Conservation (phyloP, 1,139 yeast species). For the Yamadazyma buinensis region DNA sequence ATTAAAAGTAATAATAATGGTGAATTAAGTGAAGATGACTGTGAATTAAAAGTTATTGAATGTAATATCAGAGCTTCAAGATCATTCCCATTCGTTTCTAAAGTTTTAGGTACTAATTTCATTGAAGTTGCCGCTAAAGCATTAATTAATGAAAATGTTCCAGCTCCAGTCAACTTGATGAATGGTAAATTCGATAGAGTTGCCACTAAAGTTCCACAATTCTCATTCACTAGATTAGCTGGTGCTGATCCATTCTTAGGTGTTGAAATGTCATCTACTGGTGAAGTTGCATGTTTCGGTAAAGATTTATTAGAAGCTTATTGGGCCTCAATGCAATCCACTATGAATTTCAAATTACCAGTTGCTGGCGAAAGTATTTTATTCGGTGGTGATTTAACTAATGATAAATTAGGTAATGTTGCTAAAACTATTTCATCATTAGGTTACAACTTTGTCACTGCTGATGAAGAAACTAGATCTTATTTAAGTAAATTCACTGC, state of each 20-base stretch:
- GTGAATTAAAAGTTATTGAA: constrained; percentile 86
- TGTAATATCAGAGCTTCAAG: constrained; percentile 98
- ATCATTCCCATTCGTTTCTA: constrained; percentile 97
- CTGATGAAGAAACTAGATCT: constrained; percentile 65
- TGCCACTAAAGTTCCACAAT: constrained; percentile 97
- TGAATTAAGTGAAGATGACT: constrained; percentile 44
- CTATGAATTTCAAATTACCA: constrained; percentile 95
- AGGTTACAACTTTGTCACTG: constrained; percentile 80
- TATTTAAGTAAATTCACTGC: constrained; percentile 54
- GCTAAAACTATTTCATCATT: constrained; percentile 66
- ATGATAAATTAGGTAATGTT: constrained; percentile 67
- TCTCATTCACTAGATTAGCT: constrained; percentile 94
- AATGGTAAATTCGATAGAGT: constrained; percentile 61
- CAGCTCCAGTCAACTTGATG: constrained; percentile 70
- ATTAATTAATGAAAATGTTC: constrained; percentile 67
- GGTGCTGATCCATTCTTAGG: constrained; percentile 99
- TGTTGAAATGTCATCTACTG: constrained; percentile 98
- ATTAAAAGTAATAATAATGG: constrained; percentile 61
- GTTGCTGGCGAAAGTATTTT: constrained; percentile 84
- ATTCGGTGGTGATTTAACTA: constrained; percentile 87
- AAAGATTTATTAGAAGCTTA: constrained; percentile 81
- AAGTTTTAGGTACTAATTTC: constrained; percentile 90
- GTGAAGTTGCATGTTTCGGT: constrained; percentile 98
- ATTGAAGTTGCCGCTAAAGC: constrained; percentile 94
- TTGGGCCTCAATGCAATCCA: constrained; percentile 95